A percentile compares a stretch with the other conserved stretches of the same genome.
These are phyloP conservation scores for Dactylella cylindrospora DNA, from an alignment of 2,329 filamentous ascomycete species.

Conservation along the genomic window DNA sequence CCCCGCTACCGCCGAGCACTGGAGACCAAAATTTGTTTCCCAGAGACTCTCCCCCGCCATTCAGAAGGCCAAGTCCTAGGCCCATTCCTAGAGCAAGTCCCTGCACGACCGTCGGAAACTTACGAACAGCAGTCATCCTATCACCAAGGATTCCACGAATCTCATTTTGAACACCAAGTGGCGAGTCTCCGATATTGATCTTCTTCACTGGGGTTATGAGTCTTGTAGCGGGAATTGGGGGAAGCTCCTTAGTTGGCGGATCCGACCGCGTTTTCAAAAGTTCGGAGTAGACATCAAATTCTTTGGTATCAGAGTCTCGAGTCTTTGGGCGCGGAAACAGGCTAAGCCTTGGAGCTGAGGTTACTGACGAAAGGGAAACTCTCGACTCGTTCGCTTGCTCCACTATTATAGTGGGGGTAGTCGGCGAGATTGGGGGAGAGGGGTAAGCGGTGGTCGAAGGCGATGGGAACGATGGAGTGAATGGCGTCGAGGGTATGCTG, in stretches of 20 bases:
- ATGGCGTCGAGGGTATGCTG: conserved; percentile 37
- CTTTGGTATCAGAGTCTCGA: conserved; percentile 33
- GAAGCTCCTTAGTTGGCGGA: conserved; percentile 31
- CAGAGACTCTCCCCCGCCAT: conserved; percentile 31
- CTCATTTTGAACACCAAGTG: conserved; percentile 36
- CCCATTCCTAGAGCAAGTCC: conserved; percentile 41
- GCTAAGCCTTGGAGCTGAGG: conserved; percentile 30
- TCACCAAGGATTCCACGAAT: conserved; percentile 40
- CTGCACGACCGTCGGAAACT: conserved; percentile 41
- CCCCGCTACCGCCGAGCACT: conserved; percentile 31
- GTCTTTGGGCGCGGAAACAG: conserved; percentile 39
- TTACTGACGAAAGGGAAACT: conserved; percentile 22
- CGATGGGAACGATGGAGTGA: conserved; percentile 35
- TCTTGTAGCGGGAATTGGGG: conserved; percentile 29
- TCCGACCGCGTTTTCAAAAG: conserved; percentile 32
- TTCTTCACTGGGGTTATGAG: conserved; percentile 39
- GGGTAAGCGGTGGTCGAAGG: conserved; percentile 26
- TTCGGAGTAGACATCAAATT: conserved; percentile 18
- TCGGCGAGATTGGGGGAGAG: conserved; percentile 42
- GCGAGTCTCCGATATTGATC: conserved; percentile 35
- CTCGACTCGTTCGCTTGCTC: conserved; percentile 30
- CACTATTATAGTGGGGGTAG: conserved; percentile 38
- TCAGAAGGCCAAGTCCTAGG: conserved; percentile 33
- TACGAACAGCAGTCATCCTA: conserved; percentile 39
- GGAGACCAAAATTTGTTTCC: conserved; percentile 40